phyloP scores from a whole-genome alignment of 495 filamentous ascomycete species.

The Lophiostoma macrostomum region DNA sequence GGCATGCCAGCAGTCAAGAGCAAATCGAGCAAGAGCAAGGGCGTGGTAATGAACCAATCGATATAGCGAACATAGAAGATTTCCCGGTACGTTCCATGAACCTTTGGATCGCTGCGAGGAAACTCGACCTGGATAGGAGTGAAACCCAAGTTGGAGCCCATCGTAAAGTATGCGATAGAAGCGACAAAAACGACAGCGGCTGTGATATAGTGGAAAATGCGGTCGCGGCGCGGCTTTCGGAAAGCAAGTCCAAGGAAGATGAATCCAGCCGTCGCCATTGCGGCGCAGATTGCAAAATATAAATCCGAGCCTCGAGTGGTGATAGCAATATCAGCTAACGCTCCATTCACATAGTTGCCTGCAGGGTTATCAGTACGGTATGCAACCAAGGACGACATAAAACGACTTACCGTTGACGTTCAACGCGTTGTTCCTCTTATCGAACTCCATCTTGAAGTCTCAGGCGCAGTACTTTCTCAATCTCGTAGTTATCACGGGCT shows the following conservation, averaged over 20 bases:
- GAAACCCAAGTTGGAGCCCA: slow-evolving; percentile 67
- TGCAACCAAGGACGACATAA: background rate
- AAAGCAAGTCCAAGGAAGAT: slow-evolving; percentile 48
- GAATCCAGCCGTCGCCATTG: slow-evolving; percentile 48
- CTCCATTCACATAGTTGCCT: slow-evolving; percentile 40
- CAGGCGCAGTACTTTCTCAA: no score
- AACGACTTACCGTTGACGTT: slow-evolving; percentile 45
- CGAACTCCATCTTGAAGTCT: background rate
- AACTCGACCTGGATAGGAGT: slow-evolving; percentile 59
- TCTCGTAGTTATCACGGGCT: no score
- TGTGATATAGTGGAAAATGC: slow-evolving; percentile 70
- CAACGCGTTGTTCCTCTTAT: slow-evolving; percentile 49
- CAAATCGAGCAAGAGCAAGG: slow-evolving; percentile 57
- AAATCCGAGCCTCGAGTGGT: slow-evolving; percentile 60
- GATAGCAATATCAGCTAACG: slow-evolving; percentile 53
- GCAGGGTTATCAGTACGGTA: background rate
- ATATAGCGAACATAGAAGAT: slow-evolving; percentile 73
- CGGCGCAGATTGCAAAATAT: slow-evolving; percentile 56
- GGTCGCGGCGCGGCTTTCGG: slow-evolving; percentile 47
- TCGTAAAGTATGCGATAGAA: slow-evolving; percentile 64
- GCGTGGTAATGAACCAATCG: slow-evolving; percentile 56
- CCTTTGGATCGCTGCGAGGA: slow-evolving; percentile 42
- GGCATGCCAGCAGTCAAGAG: slow-evolving; percentile 63
- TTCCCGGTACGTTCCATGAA: slow-evolving; percentile 52
- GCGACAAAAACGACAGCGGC: slow-evolving; percentile 59